These are phyloP conservation scores for Voacanga thouarsii DNA, from an alignment of 257 asterid genomes.

Conservation along the genomic window DNA sequence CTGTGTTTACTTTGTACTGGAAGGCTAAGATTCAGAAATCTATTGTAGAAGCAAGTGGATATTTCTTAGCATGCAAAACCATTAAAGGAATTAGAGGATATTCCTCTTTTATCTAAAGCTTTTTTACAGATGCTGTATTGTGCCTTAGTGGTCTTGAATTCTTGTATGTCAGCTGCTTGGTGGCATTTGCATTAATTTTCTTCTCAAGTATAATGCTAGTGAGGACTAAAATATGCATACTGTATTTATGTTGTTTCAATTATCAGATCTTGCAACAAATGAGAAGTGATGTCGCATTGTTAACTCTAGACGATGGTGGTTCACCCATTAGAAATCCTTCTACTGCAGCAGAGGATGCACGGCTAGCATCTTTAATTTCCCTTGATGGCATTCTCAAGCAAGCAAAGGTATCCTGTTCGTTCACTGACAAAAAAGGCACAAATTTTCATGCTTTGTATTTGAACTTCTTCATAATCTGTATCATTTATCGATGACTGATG, in stretches of 20 bases:
- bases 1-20: neutral
- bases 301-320: constrained; percentile 71
- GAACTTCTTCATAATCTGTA: neutral
- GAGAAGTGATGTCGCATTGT: constrained; percentile 69
- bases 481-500: constrained; percentile 4
- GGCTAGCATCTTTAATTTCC: constrained; percentile 89
- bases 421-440: neutral
- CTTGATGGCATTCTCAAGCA: constrained; percentile 91
- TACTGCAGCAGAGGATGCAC: constrained; percentile 96
- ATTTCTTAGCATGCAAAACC: neutral
- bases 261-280: constrained; percentile 87
- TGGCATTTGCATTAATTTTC: neutral
- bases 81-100: neutral
- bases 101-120: neutral
- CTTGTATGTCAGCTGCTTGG: neutral
- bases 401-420: constrained; percentile 58
- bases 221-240: neutral
- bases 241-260: neutral
- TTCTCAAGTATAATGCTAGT: neutral
- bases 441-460: neutral
- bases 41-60: neutral
- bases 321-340: constrained; percentile 85
- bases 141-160: neutral
- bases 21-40: neutral
- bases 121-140: neutral